Base-by-base conservation (phyloP, 2,329 filamentous ascomycete species). In the Gliomastix tumulicola region DNA sequence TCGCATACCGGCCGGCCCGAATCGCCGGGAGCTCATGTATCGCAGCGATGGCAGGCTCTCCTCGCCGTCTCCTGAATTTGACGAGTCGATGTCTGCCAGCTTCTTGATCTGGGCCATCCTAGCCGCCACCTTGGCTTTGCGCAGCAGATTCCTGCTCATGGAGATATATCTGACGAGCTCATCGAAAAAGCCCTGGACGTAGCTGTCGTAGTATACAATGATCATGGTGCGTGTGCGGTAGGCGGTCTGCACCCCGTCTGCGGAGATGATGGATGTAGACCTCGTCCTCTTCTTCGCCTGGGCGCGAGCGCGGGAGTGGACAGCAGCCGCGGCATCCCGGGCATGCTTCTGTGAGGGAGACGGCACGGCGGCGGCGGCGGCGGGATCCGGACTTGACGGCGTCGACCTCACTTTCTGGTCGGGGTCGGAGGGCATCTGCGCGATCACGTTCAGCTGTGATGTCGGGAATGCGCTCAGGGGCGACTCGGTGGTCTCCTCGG, bases 201-300 rank as follows among this genome's bases (percentile, higher is more conserved):
- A 82, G 47, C 84, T 86, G 54, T 96, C 89, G 55, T 96, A 96
- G 59, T 88, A 89, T n/a, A 96, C 84, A 28, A 92, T 81, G 28
- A 90, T 82, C 70, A 87, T 84, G 39, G 73, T 81, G 45, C 83
- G 76, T 4, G 79, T 79, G 37, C 84, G 79, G 54, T 83, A 84
- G 43, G 78, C 76, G 10, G 66, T 57, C 2, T 66, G 55, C 3
- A 61, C 55, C 23, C 74, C 69, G 25, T 64, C 63, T 23, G 59
- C 64, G 30, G 71, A 76, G 35, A 69, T 47, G 46, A 76, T 60
- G 0, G 74, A 77, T 18, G 71, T 61, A 11, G 69, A 67, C 36
- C 71, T 66, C 36, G 66, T 64, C 33, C 65, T 67, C 48, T 68
- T 74, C 45, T 66, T 71, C 17, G 69, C 53, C 7, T 66, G 66